Base-by-base conservation (phyloP, 2,329 filamentous ascomycete species). In the Neofusicoccum sp. region DNA sequence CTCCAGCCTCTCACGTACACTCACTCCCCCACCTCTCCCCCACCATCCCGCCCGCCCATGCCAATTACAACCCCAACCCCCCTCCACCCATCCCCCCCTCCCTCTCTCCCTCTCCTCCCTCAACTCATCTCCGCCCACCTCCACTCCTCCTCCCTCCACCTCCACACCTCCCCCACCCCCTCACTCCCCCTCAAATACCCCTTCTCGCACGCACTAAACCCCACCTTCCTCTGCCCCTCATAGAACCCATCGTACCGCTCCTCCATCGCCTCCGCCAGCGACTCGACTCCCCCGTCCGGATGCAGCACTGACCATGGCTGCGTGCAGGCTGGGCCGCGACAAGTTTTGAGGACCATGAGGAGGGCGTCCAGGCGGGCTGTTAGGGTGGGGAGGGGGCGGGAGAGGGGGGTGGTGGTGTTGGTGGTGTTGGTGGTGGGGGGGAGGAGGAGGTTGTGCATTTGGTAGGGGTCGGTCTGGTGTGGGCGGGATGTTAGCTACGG, bases 291-390 rank as follows among this genome's bases (percentile, higher is more conserved):
- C 0, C 81, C 82, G 1, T 71, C 71, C 0, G 84, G 84, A 65
- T 87, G 84, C 2, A 87, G 71, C 1, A 78, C 76, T n/a, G 73
- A 73, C 85, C 85, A 88, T 0, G 86, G 85, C 28, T 79, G 71
- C 3, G 79, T 73, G 65, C 86, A 88, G 0, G 77, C 76, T 6
- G 74, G 65, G 6, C 78, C 82, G 66, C 82, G 81, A 71, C 86
- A 88, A 2, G 82, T 82, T 72, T 88, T 88, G 24, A 86, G 75
- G 1, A 86, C 82, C 62, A 88, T 74, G 48, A 87, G 75, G 1
- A 88, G 75, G 2, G 83, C 75, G 63, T 88, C 85, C 0, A 89
- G 63, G 3, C 69, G 62, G 3, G 63, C 48, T 6, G 60, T 57
- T 1, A 69, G 57, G 30, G 64, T 64, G 9, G 28, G 14, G 3